Evolutionary conservation across 108 stramenopile species (phyloP).

Genomic region (Schizochytrium sp.): DNA sequence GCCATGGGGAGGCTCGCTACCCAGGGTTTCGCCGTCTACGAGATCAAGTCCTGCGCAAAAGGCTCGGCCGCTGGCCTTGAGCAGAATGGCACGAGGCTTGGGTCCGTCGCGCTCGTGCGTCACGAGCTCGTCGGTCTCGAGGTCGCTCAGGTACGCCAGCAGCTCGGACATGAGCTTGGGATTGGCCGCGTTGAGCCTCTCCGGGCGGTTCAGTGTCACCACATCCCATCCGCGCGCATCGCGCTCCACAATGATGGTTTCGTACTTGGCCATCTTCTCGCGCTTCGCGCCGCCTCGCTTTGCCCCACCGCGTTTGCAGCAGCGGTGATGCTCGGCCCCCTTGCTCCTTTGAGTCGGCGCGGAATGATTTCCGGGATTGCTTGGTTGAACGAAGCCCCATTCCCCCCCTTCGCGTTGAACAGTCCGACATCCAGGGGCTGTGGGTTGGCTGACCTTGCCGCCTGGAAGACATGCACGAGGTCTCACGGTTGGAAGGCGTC

Average conservation of each 20-base stretch:
- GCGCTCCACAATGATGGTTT: not conserved
- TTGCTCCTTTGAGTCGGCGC: no score
- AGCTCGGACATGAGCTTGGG: not conserved
- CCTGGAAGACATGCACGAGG: no score
- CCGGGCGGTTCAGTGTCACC: not conserved
- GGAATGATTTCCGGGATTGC: no score
- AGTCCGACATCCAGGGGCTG: no score
- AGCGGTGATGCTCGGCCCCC: no score
- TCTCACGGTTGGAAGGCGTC: no score
- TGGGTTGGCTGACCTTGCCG: no score
- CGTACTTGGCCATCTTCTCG: not conserved
- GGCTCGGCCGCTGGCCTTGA: not conserved
- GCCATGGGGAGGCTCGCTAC: no score
- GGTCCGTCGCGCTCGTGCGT: not conserved
- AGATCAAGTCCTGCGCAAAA: not conserved
- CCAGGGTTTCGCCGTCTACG: not conserved
- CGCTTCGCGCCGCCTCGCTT: no score
- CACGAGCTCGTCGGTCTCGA: constrained; percentile 14
- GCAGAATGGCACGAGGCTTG: not conserved
- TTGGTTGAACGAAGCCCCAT: no score
- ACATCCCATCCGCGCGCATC: not conserved
- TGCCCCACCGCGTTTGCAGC: no score
- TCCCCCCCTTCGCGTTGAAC: no score
- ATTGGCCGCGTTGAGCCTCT: not conserved
- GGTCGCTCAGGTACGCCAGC: not conserved